Base-by-base conservation (phyloP, 208 protist genomes). In the Trypanosoma avium region DNA sequence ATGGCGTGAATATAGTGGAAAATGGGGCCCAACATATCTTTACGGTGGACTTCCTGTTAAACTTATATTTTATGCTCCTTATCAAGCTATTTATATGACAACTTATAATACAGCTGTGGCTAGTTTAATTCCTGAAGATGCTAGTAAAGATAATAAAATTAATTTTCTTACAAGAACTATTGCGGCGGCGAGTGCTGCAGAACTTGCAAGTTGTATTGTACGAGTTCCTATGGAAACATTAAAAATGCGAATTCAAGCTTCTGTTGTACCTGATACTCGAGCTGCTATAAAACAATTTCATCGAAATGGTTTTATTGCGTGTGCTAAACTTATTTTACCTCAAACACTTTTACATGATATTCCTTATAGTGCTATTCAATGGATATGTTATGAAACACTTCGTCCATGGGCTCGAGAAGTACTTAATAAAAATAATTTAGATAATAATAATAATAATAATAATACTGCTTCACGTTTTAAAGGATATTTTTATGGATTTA, bases 171-270 rank as follows among this genome's bases (percentile, higher is more conserved):
- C 63, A 56, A 68, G 70, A 54, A 89, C 84, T 6, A 56, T 82
- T 5, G 38, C 50, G 4, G 73, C 83, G 13, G 83, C 84, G 0
- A 54, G 78, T 13, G 66, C 65, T 7, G 88, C 88, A 1, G 85
- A 94, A 66, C n/a, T 84, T 7, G 22, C 73, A 27, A 79, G 72
- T 46, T 86, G 77, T 54, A 61, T 77, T 21, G 59, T 85, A 52
- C 84, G 88, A 30, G 82, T 94, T 45, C 88, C 88, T 46, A 94
- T 94, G 85, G 85, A 94, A 66, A 88, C 84, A 40, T 62, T 88
- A 61, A 94, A 94, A 73, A 84, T 92, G 77, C 80, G 88, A 12
- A 64, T 94, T 35, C 88, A 94, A 68, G 70, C 84, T 0, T 58
- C 75, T 43, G 71, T 67, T 3, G 73, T 79, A n/a, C n/a, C 35